Conservation (phyloP, 148 eudicot species). For the Rhododendron kiyosumense region DNA sequence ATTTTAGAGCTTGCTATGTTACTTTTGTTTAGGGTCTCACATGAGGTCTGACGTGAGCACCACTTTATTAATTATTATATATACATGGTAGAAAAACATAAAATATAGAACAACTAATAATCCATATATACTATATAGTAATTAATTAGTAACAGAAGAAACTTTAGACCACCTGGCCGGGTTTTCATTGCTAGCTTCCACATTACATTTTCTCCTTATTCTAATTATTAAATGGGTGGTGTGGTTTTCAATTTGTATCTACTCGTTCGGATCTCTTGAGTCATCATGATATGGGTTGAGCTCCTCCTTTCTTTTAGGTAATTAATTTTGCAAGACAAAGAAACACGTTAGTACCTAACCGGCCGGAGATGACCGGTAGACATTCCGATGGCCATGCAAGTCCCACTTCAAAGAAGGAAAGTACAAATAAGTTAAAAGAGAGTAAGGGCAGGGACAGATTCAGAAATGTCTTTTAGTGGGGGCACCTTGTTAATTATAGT, state of each 20-base stretch:
- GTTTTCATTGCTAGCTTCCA: neutral
- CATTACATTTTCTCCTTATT: neutral
- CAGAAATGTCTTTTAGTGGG: too few relatives aligned
- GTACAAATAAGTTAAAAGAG: too few relatives aligned
- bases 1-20: neutral
- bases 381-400: neutral
- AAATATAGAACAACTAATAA: neutral
- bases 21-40: neutral
- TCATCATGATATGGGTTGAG: neutral
- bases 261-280: neutral
- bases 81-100: neutral
- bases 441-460: too few relatives aligned
- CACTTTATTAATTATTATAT: neutral
- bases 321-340: neutral
- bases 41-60: neutral
- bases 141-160: neutral
- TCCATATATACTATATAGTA: neutral
- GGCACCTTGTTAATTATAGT: too few relatives aligned
- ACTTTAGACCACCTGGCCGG: neutral
- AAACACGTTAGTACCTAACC: neutral
- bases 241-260: too few relatives aligned
- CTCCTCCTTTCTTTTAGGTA: neutral
- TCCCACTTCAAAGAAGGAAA: too few relatives aligned
- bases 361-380: neutral
- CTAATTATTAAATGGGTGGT: too few relatives aligned